Percentiles rank a stretch among this genome's conserved stretches.
Conservation (phyloP, 257 asterid genomes). For the Ilex aquifolium region DNA sequence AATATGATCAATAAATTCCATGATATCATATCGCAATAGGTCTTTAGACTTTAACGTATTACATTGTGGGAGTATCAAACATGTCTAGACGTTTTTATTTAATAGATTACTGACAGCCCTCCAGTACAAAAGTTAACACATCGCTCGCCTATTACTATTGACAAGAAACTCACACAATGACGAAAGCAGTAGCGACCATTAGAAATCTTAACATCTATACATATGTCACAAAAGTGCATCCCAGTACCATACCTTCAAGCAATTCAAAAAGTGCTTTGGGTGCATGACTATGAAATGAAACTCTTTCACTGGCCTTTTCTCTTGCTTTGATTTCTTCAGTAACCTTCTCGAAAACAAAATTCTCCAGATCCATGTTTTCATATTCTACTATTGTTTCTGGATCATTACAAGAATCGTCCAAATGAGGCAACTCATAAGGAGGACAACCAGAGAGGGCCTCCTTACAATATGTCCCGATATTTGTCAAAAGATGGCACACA, state of each 20-base stretch:
- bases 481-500: slow-evolving; percentile 76
- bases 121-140: background rate
- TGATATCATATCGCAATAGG: no score
- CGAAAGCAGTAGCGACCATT: background rate
- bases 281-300: slow-evolving; percentile 45
- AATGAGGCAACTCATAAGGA: slow-evolving; percentile 50
- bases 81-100: no score
- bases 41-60: no score
- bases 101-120: no score
- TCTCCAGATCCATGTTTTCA: slow-evolving; percentile 76
- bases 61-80: no score
- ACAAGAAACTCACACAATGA: slow-evolving; percentile 7
- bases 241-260: slow-evolving; percentile 48
- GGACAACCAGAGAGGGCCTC: slow-evolving; percentile 55
- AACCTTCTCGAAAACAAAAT: slow-evolving; percentile 45
- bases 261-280: slow-evolving; percentile 40
- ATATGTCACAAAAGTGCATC: slow-evolving; percentile 1
- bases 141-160: slow-evolving; percentile 23
- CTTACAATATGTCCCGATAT: slow-evolving; percentile 61
- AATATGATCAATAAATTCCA: no score
- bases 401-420: slow-evolving; percentile 46
- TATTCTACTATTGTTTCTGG: slow-evolving; percentile 43
- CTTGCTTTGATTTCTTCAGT: slow-evolving; percentile 54
- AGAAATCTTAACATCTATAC: slow-evolving; percentile 2
- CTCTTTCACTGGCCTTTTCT: slow-evolving; percentile 30